Base-by-base conservation (phyloP, 2,329 filamentous ascomycete genomes). In the Epichloe elymi region DNA sequence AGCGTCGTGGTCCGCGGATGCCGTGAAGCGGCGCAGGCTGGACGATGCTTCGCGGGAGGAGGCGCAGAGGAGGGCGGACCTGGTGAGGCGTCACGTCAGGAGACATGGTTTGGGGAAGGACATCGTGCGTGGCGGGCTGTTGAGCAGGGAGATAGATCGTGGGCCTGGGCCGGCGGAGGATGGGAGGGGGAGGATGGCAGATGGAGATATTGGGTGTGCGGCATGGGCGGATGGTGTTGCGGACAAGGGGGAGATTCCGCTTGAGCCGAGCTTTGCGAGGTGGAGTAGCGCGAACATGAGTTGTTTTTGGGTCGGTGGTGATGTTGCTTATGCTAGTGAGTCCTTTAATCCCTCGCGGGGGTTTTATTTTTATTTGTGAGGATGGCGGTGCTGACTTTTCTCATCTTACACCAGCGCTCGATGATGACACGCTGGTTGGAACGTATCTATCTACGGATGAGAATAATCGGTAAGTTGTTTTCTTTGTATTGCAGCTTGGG, bases 1-100 rank as follows among this genome's bases (percentile, higher is more conserved):
- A 7, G 70, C 75, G 0, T 65, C 71, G 15, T 85, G 81, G 68
- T 79, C 80, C 8, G 66, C 71, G n/a, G 70, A 77, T 44, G 72
- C 73, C 6, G 76, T 84, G 51, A 82, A 79, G 64, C 72, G 71
- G 56, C 78, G 78, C 49, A 73, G 73, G 53, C 55, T 69, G 3
- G 68, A 75, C 35, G 68, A 75, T 37, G 63, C 63, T 20, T 62
- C 63, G 5, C 60, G 59, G 1, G 50, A 58, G 42, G 61, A 57
- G 11, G 59, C 58, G 0, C 54, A 58, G 14, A 57, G 56, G 5
- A 61, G 65, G 40, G 57, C 58, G n/a, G 50, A 63, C 12, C 54
- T 67, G 8, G 56, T 66, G n/a, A 65, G 60, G 53, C 56, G 60
- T 15, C 69, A 71, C 17, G 64, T 75, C 45, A 65, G 57, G 53